Percentiles rank a stretch among this genome's conserved stretches.
Conservation (phyloP, 805 yeast genomes). For the Yarrowia osloensis region DNA sequence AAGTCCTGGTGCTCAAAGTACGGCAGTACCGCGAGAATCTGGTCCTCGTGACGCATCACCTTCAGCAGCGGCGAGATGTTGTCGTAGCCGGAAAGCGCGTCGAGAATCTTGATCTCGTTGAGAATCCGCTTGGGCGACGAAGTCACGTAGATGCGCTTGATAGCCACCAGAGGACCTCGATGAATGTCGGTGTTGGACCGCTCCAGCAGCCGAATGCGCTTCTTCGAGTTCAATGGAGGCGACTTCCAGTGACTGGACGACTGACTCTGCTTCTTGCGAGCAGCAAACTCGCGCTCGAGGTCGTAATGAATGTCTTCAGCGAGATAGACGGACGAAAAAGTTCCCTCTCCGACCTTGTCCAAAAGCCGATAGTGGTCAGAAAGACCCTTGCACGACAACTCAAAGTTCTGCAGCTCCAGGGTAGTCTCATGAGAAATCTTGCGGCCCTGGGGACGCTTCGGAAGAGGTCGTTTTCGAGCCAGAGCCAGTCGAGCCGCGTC, state of each 20-base stretch:
- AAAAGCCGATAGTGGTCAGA: conserved; percentile 52
- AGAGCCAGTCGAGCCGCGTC: background rate
- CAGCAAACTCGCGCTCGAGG: conserved; percentile 39
- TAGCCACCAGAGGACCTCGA: conserved; percentile 59
- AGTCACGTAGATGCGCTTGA: conserved; percentile 91
- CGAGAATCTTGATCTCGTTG: conserved; percentile 77
- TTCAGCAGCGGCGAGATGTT: conserved; percentile 88
- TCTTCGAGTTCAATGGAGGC: conserved; percentile 17
- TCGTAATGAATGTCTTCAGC: conserved; percentile 54
- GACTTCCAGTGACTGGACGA: conserved; percentile 3
- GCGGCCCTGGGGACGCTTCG: conserved; percentile 3
- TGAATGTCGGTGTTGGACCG: background rate
- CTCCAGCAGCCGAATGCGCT: conserved; percentile 14
- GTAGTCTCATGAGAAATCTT: conserved; percentile 25
- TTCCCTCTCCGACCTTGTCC: conserved; percentile 68
- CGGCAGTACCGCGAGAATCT: conserved; percentile 89
- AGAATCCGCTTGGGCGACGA: conserved; percentile 90
- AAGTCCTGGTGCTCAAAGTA: conserved; percentile 90
- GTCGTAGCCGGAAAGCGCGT: conserved; percentile 38
- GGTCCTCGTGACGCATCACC: conserved; percentile 84
- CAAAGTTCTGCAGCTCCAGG: conserved; percentile 37
- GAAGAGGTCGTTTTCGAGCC: conserved; percentile 7
- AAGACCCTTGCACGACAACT: conserved; percentile 54
- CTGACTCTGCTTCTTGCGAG: background rate
- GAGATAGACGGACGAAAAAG: conserved; percentile 62